Conservation (phyloP, 768 basidiomycete genomes). For the Mycena galopus region DNA sequence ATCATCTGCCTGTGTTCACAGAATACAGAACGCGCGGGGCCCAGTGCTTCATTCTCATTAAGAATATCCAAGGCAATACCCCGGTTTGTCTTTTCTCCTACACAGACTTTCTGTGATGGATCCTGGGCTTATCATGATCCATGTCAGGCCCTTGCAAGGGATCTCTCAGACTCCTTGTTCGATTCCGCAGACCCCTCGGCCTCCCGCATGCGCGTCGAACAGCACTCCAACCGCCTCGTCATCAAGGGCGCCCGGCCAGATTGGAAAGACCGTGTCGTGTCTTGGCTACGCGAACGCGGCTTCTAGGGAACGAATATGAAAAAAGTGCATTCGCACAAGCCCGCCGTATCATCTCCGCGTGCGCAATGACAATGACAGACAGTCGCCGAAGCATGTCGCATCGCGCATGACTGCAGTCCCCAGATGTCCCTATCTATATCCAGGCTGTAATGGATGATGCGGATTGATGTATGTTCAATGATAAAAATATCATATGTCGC, state of each 20-base stretch:
- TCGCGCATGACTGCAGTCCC: constrained; percentile 19
- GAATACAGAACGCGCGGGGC: constrained; percentile 78
- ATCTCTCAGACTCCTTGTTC: constrained; percentile 68
- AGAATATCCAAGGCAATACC: constrained; percentile 76
- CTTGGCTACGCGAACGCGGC: constrained; percentile 75
- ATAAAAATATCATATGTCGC: constrained; percentile 8
- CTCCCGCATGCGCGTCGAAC: constrained; percentile 61
- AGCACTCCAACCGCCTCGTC: constrained; percentile 65
- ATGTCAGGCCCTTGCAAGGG: constrained; percentile 68
- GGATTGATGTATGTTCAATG: constrained; percentile 4
- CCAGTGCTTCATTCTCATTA: constrained; percentile 68
- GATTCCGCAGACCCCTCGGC: constrained; percentile 58
- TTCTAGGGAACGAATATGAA: constrained; percentile 57
- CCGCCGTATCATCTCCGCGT: constrained; percentile 5
- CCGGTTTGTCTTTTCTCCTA: constrained; percentile 56
- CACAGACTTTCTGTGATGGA: constrained; percentile 25
- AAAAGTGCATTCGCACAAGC: neutral
- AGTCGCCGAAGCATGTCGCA: constrained; percentile 15
- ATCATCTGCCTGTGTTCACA: constrained; percentile 81
- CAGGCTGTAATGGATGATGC: neutral
- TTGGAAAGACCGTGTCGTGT: constrained; percentile 71
- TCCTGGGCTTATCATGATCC: constrained; percentile 31
- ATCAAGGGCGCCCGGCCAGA: constrained; percentile 66
- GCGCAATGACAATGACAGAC: constrained; percentile 21
- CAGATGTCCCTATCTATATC: constrained; percentile 15